Evolutionary conservation across 1,284 basidiomycete species (phyloP), one percentile per base, ranked within the genome.

Genomic region (Melampsora larici-populina): DNA sequence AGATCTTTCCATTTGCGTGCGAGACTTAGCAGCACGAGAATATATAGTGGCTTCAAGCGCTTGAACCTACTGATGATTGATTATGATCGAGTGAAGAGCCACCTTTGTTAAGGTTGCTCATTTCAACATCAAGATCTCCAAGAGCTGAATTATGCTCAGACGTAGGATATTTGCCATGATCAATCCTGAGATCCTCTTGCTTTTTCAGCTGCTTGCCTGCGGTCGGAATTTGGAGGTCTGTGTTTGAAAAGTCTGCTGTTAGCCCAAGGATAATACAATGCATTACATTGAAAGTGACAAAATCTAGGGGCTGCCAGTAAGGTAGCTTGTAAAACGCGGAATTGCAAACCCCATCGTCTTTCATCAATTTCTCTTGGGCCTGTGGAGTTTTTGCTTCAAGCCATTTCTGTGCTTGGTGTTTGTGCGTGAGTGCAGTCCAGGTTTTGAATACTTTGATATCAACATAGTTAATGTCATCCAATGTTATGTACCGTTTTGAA

Each of bases 281-380:
- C 69, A 71, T 65, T 4, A 65, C 18, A 24, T 65, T n/a, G 1
- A 65, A 8, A 36, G n/a, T 65, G 2, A 18, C 18, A 26, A 55
- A 71, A 55, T 71, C 69, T 36, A 71, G 21, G 36, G 69, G 69
- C 33, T 55, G 55, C 69, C 48, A 71, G 29, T 71, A 71, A 26
- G 69, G 69, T 58, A 71, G 40, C 17, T 71, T 36, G 21, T 58
- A 55, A 33, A 71, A 71, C 8, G 48, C 33, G n/a, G 33, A 55
- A 40, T 71, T 60, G 29, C 55, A 36, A 36, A 58, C 69, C 31
- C 51, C 69, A 24, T 40, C 11, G 4, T 55, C 48, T 43, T 71
- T 71, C 26, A 71, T 36, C 36, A 71, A 58, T 5, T 48, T 21
- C 21, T 51, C 43, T 55, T 55, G 31, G 18, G 49, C n/a, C 51